Percentiles rank a stretch among this genome's conserved stretches.
Evolutionary conservation across 2,329 filamentous ascomycete genomes (phyloP).

Genomic region (Ophiostoma tasmaniense): DNA sequence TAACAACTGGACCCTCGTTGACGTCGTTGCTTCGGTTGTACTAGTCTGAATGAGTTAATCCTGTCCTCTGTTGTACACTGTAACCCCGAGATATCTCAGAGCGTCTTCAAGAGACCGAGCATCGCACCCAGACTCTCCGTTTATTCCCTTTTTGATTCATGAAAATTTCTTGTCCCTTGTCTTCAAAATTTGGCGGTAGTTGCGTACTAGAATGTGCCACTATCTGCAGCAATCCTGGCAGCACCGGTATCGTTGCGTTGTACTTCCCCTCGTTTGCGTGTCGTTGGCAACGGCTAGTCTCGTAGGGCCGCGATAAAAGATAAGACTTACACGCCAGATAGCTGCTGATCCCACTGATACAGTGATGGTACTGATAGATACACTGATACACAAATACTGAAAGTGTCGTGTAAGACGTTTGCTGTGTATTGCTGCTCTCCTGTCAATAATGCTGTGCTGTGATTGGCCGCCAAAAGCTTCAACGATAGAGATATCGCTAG

Average conservation of each 20-base stretch:
- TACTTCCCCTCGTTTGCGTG: background rate
- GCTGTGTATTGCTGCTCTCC: background rate
- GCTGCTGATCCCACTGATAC: background rate
- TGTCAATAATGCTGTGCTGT: background rate
- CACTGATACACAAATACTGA: background rate
- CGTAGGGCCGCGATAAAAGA: conserved; percentile 5
- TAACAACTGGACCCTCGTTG: conserved; percentile 3
- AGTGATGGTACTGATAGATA: background rate
- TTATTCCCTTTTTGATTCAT: background rate
- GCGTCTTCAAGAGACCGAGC: background rate
- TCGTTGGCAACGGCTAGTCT: background rate
- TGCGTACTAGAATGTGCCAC: background rate
- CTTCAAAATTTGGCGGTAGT: background rate
- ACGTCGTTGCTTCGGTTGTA: conserved; percentile 3
- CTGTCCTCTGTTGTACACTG: background rate
- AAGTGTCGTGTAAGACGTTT: conserved; percentile 4
- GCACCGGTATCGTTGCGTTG: background rate
- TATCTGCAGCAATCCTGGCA: background rate
- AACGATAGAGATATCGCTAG: background rate
- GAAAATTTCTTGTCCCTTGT: background rate
- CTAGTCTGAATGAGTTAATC: conserved; percentile 5
- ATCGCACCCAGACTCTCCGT: background rate
- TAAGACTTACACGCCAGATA: conserved; percentile 7
- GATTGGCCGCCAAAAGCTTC: background rate
- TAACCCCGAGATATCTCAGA: background rate